phyloP scores from a whole-genome alignment of 495 filamentous ascomycete genomes.

The Letharia lupina region DNA sequence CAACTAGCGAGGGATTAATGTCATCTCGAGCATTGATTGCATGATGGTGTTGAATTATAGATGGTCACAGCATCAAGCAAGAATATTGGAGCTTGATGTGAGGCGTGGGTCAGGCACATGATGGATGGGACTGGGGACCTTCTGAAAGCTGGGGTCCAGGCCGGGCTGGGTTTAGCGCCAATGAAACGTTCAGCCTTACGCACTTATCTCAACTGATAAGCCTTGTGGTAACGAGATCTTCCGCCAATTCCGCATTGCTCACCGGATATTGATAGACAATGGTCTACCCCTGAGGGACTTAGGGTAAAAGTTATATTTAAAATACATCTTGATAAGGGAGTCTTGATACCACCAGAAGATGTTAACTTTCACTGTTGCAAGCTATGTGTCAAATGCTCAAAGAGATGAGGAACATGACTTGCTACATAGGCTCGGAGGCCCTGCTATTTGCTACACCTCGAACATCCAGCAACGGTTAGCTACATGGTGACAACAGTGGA shows the following conservation, averaged over 20 bases:
- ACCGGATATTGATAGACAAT: too few relatives aligned
- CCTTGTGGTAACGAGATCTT: background rate
- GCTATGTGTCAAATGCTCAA: background rate
- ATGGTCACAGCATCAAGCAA: slow-evolving; percentile 7
- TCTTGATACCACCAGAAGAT: too few relatives aligned
- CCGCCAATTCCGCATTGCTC: too few relatives aligned
- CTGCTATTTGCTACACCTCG: background rate
- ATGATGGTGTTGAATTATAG: background rate
- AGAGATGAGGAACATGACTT: background rate
- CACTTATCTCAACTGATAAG: slow-evolving; percentile 1
- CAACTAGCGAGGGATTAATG: slow-evolving; percentile 4
- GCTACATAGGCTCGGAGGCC: background rate
- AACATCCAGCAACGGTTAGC: background rate
- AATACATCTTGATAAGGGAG: too few relatives aligned
- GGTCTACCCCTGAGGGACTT: too few relatives aligned
- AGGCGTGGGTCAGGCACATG: slow-evolving; percentile 4
- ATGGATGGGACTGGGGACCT: background rate
- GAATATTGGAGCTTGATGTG: background rate
- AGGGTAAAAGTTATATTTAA: too few relatives aligned
- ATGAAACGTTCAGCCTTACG: background rate
- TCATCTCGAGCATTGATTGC: background rate
- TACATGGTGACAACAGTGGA: too few relatives aligned
- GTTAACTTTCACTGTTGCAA: background rate
- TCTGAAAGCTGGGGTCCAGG: background rate
- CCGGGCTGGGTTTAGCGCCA: background rate